Conservation (phyloP, 176 grass and related monocot genomes). For the Olyra latifolia region DNA sequence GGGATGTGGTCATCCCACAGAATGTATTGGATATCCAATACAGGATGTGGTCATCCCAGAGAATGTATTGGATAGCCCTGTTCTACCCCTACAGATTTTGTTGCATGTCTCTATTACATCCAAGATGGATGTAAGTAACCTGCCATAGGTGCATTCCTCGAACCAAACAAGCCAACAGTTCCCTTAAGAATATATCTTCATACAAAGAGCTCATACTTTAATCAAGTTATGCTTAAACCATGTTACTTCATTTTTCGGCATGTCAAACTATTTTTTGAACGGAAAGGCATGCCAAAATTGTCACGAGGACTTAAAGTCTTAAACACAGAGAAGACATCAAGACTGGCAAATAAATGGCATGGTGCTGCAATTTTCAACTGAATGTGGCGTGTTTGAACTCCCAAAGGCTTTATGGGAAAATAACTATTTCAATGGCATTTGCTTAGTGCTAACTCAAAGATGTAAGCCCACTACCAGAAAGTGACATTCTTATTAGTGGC, state of each 20-base stretch:
- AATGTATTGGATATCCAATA: background rate
- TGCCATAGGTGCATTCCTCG: background rate
- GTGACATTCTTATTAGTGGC: background rate
- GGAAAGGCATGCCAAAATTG: background rate
- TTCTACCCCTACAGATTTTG: background rate
- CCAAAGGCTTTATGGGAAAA: background rate
- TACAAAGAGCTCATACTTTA: background rate
- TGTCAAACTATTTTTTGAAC: background rate
- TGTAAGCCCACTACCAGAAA: background rate
- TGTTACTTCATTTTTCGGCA: background rate
- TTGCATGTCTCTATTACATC: background rate
- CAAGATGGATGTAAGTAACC: background rate
- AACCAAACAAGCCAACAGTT: background rate
- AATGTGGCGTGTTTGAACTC: background rate
- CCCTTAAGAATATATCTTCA: background rate
- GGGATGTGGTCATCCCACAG: background rate
- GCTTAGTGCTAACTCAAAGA: background rate
- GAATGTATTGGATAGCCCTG: background rate
- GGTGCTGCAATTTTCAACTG: background rate
- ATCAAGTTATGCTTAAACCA: constrained; percentile 11
- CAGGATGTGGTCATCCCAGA: background rate
- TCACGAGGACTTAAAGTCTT: background rate
- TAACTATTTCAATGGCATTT: background rate
- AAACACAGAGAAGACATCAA: background rate
- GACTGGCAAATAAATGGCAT: background rate